A percentile compares a stretch with the other conserved stretches of the same genome.
These are phyloP conservation scores for Cryphonectria japonica DNA, from an alignment of 2,329 filamentous ascomycete species.

Conservation along the genomic window DNA sequence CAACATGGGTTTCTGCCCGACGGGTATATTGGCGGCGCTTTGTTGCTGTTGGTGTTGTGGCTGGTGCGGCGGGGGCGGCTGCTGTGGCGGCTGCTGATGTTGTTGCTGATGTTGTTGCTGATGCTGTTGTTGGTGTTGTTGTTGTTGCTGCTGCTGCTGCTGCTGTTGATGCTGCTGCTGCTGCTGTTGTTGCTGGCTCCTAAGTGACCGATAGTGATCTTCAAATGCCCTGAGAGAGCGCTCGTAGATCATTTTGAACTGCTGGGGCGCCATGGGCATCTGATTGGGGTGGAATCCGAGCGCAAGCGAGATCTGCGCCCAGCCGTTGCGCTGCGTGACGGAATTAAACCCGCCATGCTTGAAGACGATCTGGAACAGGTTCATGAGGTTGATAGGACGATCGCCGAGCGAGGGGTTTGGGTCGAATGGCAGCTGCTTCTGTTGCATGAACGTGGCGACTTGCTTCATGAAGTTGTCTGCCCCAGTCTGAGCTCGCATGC, in stretches of 20 bases:
- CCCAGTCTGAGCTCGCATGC: slow-evolving; percentile 45
- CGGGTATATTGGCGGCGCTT: slow-evolving; percentile 39
- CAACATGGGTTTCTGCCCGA: slow-evolving; percentile 47
- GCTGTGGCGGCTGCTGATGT: slow-evolving; percentile 48
- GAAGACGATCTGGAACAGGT: slow-evolving; percentile 77
- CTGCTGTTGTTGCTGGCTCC: slow-evolving; percentile 54
- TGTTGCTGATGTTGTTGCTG: slow-evolving; percentile 38
- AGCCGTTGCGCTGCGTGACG: slow-evolving; percentile 70
- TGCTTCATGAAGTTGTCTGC: slow-evolving; percentile 77
- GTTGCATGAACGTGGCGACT: slow-evolving; percentile 76
- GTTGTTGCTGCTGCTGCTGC: slow-evolving; percentile 39
- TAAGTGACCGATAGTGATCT: slow-evolving; percentile 59
- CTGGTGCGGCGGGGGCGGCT: slow-evolving; percentile 46
- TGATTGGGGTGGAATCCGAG: slow-evolving; percentile 66
- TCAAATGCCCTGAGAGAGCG: slow-evolving; percentile 79
- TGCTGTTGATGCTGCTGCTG: slow-evolving; percentile 45
- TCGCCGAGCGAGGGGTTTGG: slow-evolving; percentile 74
- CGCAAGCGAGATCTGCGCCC: slow-evolving; percentile 71
- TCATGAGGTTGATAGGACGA: slow-evolving; percentile 73
- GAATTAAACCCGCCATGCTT: slow-evolving; percentile 78
- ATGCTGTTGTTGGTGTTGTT: slow-evolving; percentile 46
- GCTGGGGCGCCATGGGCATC: slow-evolving; percentile 66
- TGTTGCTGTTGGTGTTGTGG: slow-evolving; percentile 39
- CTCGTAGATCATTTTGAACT: slow-evolving; percentile 76
- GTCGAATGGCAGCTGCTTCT: slow-evolving; percentile 74